Base-by-base conservation (phyloP, 768 basidiomycete species). In the Rhodotorula paludigena region DNA sequence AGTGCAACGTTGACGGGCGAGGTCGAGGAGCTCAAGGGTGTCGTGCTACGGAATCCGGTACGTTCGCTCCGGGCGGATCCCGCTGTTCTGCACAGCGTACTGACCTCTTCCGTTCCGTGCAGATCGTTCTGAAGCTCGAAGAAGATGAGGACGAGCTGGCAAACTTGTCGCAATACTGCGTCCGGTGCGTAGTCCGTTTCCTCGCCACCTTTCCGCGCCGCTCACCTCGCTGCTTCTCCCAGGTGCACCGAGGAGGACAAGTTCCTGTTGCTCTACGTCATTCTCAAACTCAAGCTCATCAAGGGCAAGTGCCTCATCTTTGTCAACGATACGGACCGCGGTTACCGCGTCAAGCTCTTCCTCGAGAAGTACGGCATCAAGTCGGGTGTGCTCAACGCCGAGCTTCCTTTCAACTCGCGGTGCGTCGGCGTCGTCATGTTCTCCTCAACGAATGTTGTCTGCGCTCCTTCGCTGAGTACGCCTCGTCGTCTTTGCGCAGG, bases 1-100 rank as follows among this genome's bases (percentile, higher is more conserved):
- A 92, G 89, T 76, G 94, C 96, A 9, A 99, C 94, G 0, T 87
- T 98, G 87, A 92, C 92, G 18, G 89, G 92, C 74, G 96, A 98
- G 73, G 91, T 99, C 7, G 90, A 93, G 75, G 82, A 85, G 67
- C 81, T 98, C 60, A 96, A 96, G 78, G 90, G 92, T 9, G 82
- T 97, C 44, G 83, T 88, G 10, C 80, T 99, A 25, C 83, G 92
- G 33, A 90, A 86, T 78, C 92, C 94, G 12, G 93, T 94, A 72
- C 59, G 88, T 30, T n/a, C n/a, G n/a, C n/a, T n/a, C n/a, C n/a
- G n/a, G 20, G 41, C 12, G 12, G 41, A 10, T 41, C 41, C 41
- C 20, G 10, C 41, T 10, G 12, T 11, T 10, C n/a, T n/a, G n/a
- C n/a, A n/a, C n/a, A n/a, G n/a, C 12, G 21, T 25, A 16, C n/a